These are phyloP conservation scores for Diaporthe sp. DNA, from an alignment of 2,329 filamentous ascomycete genomes.

Conservation along the genomic window DNA sequence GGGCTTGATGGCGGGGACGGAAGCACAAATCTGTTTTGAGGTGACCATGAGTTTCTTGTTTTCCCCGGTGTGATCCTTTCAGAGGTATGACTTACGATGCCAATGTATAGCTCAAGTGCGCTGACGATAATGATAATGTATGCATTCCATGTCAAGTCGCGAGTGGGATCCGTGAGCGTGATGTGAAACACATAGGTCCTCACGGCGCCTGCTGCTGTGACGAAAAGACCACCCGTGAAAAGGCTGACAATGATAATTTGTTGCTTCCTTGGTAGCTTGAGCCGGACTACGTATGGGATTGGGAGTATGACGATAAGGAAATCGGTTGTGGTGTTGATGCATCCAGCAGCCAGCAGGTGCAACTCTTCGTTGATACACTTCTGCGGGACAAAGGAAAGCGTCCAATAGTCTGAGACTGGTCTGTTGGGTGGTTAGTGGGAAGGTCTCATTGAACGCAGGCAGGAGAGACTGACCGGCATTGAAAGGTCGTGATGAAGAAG, in stretches of 20 bases:
- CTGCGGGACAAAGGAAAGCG: conserved; percentile 49
- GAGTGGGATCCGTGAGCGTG: conserved; percentile 46
- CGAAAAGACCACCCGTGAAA: conserved; percentile 65
- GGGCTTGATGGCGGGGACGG: conserved; percentile 59
- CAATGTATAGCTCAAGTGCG: conserved; percentile 58
- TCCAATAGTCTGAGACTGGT: conserved; percentile 57
- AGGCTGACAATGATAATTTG: conserved; percentile 61
- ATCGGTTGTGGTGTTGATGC: conserved; percentile 73
- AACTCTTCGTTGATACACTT: conserved; percentile 64
- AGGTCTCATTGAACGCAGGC: conserved; percentile 44
- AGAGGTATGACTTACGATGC: conserved; percentile 53
- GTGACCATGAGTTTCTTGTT: not conserved
- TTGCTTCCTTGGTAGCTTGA: conserved; percentile 63
- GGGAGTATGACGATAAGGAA: conserved; percentile 68
- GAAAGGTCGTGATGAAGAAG: conserved; percentile 53
- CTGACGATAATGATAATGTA: conserved; percentile 54
- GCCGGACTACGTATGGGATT: conserved; percentile 59
- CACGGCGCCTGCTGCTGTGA: conserved; percentile 55
- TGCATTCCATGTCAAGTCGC: conserved; percentile 54
- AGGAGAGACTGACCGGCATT: conserved; percentile 54
- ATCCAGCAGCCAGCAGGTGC: conserved; percentile 67
- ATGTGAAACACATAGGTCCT: conserved; percentile 55
- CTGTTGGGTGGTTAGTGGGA: conserved; percentile 47
- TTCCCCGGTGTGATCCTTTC: not conserved
- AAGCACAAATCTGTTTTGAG: conserved; percentile 58